Evolutionary conservation across 495 filamentous ascomycete genomes (phyloP), one percentile per base, ranked within the genome.

Genomic region (Aspergillus cavernicola): DNA sequence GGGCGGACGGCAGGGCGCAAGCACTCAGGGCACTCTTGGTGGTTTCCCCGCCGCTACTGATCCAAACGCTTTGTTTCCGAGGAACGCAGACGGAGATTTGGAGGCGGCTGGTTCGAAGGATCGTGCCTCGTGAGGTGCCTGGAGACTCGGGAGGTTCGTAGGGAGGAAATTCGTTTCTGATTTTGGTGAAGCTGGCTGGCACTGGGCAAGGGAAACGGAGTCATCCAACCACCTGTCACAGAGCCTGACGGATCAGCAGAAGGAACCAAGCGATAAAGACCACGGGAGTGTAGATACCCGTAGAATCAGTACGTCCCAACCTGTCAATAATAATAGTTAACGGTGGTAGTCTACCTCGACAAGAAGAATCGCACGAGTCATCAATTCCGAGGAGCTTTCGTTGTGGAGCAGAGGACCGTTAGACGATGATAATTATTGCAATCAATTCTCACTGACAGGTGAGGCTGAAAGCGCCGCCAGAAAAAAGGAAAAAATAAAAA

Each of bases 1-100:
- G 48, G 55, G 55, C 36, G 24, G 43, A 33, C 36, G 48, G 48
- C 28, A 32, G 43, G 35, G 48, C 42, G 42, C 42, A 39, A 52
- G 33, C 29, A 46, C 22, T 40, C 38, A 40, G 18, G 3, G 39
- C 23, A 20, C 22, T 13, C 39, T 42, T 24, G 41, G 45, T 48
- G 32, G 53, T 45, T 54, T 40, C 38, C 47, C 45, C 45, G 31
- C 46, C 31, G 46, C 33, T 50, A 50, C 19, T 29, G 44, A 35
- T 35, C 31, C 18, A n/a, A 20, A 35, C 19, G 29, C 3, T 47
- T 31, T 18, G 44, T 35, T 47, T 36, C 31, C 29, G 20, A 35
- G 44, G 6, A 12, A 47, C 9, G 31, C 20, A 24, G 31, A 8
- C 18, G 29, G 28, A 33, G 16, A 46, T n/a, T n/a, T n/a, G n/a